phyloP scores from a whole-genome alignment of 2,329 filamentous ascomycete species.

The Paraphoma chrysanthemicola region DNA sequence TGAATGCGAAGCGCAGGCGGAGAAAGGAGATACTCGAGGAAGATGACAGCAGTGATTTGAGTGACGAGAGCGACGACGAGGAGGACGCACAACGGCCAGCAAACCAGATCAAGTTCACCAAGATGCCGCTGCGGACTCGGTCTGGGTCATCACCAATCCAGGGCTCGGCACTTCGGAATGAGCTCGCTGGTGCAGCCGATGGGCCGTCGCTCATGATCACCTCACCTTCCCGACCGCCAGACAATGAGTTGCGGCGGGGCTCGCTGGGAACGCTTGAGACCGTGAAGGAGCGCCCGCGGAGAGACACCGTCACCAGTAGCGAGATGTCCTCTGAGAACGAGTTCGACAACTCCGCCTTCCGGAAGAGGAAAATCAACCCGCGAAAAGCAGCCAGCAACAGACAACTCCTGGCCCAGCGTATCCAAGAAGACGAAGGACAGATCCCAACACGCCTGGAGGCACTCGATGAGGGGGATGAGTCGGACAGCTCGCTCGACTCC shows the following conservation, averaged over 20 bases:
- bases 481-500: slow-evolving; percentile 48
- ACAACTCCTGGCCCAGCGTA: slow-evolving; percentile 62
- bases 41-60: slow-evolving; percentile 84
- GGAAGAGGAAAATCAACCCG: slow-evolving; percentile 67
- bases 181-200: slow-evolving; percentile 59
- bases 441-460: slow-evolving; percentile 44
- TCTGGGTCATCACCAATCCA: slow-evolving; percentile 84
- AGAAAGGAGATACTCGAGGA: slow-evolving; percentile 79
- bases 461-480: slow-evolving; percentile 49
- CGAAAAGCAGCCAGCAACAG: slow-evolving; percentile 62
- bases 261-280: slow-evolving; percentile 76
- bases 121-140: slow-evolving; percentile 87
- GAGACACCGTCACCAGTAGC: slow-evolving; percentile 82
- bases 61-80: slow-evolving; percentile 84
- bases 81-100: slow-evolving; percentile 69
- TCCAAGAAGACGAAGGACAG: slow-evolving; percentile 56
- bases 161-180: slow-evolving; percentile 60
- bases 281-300: slow-evolving; percentile 71
- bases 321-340: slow-evolving; percentile 86
- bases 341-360: slow-evolving; percentile 70
- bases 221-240: slow-evolving; percentile 60
- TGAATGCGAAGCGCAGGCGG: slow-evolving; percentile 70
- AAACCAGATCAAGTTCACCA: slow-evolving; percentile 93
- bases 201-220: slow-evolving; percentile 60
- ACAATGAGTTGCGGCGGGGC: slow-evolving; percentile 56